Conservation (phyloP, 192 early-diverging fungal genomes). For the Rhizophagus prolifer region DNA sequence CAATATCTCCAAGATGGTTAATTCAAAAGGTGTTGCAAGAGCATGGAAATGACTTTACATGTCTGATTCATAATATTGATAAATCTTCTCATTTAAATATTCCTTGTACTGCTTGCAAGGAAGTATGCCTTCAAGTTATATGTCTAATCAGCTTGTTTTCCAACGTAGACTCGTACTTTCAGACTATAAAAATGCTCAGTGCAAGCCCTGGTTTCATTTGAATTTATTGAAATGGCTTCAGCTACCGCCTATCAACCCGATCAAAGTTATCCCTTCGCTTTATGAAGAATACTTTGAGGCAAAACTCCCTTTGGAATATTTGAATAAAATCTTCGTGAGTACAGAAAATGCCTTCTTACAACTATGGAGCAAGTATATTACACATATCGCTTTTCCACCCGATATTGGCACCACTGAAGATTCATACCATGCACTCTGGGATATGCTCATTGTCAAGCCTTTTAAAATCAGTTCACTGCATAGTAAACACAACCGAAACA, state of each 20-base stretch:
- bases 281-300: background rate
- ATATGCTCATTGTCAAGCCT: too few species aligned
- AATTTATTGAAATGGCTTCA: slow-evolving; percentile 18
- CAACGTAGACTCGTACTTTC: slow-evolving; percentile 1
- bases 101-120: too few species aligned
- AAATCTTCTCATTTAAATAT: too few species aligned
- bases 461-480: background rate
- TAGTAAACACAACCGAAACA: slow-evolving; percentile 5
- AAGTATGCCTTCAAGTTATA: background rate
- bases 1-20: too few species aligned
- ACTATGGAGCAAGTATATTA: slow-evolving; percentile 16
- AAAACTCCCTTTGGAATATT: background rate
- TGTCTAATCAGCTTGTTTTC: background rate
- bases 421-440: too few species aligned
- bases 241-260: background rate
- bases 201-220: background rate
- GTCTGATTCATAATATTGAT: too few species aligned
- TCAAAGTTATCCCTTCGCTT: background rate
- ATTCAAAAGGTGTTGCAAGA: too few species aligned
- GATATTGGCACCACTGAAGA: too few species aligned
- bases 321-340: slow-evolving; percentile 24
- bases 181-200: background rate
- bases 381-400: background rate
- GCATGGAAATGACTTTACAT: too few species aligned
- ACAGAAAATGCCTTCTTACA: background rate